Conservation (phyloP, 352 stramenopile species). For the Globisporangium alternatum region DNA sequence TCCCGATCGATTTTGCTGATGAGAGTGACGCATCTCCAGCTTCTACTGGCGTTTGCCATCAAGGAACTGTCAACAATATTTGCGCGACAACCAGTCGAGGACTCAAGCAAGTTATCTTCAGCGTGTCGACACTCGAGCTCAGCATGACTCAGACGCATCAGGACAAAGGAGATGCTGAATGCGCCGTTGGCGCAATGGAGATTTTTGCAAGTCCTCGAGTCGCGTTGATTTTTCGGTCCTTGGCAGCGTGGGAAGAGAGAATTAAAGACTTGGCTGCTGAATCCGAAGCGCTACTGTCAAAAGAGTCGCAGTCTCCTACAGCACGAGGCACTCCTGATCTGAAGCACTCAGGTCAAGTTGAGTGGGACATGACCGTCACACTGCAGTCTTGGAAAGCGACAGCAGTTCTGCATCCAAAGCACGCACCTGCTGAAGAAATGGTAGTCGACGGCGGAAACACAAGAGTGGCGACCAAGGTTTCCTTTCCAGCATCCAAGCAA, state of each 20-base stretch:
- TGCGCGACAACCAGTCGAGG: conserved; percentile 1
- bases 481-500: neutral
- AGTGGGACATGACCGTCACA: conserved; percentile 5
- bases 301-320: neutral
- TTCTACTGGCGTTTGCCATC: neutral
- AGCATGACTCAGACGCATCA: conserved; percentile 7
- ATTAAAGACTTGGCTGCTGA: neutral
- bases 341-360: neutral
- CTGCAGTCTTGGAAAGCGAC: conserved; percentile 9
- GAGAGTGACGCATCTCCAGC: neutral
- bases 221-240: conserved; percentile 11
- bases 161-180: neutral
- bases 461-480: conserved; percentile 4
- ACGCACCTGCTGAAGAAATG: conserved; percentile 10
- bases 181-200: conserved; percentile 4
- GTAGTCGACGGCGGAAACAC: conserved; percentile 3
- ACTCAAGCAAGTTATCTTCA: conserved; percentile 12
- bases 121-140: conserved; percentile 4
- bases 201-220: conserved; percentile 7
- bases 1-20: conserved; percentile 6
- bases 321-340: neutral
- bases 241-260: conserved; percentile 4
- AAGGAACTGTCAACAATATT: neutral
- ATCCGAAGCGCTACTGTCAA: neutral
- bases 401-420: conserved; percentile 6